Evolutionary conservation across 495 filamentous ascomycete genomes (phyloP).

Genomic region (Umbilicaria muhlenbergii): DNA sequence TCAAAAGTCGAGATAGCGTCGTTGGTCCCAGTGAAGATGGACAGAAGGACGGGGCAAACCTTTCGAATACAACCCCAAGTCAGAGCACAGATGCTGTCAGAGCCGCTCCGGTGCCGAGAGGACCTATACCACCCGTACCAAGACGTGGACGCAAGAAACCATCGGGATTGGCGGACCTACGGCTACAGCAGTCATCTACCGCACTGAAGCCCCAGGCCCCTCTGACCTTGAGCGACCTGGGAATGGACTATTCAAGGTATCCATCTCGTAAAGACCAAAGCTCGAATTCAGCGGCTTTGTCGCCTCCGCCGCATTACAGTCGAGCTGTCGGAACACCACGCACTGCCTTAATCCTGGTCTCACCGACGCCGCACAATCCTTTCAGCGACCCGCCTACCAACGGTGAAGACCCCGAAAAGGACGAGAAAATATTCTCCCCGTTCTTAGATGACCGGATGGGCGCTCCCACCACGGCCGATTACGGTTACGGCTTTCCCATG

Average conservation of each 20-base stretch:
- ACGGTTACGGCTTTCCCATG: slow-evolving; percentile 21
- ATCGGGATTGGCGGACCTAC: slow-evolving; percentile 5
- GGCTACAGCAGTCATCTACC: background rate
- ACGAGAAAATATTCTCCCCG: slow-evolving; percentile 15
- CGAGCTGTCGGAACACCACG: slow-evolving; percentile 1
- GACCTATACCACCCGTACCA: background rate
- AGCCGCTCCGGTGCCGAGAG: background rate
- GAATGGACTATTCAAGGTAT: slow-evolving; percentile 31
- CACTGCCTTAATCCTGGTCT: background rate
- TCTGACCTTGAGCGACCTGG: slow-evolving; percentile 21
- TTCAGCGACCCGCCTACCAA: slow-evolving; percentile 10
- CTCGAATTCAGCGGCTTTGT: background rate
- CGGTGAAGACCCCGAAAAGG: slow-evolving; percentile 8
- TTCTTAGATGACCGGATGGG: slow-evolving; percentile 27
- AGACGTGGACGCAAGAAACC: slow-evolving; percentile 3
- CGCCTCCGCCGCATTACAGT: slow-evolving; percentile 18
- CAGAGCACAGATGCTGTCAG: background rate
- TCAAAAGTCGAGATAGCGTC: slow-evolving; percentile 1
- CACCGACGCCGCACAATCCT: slow-evolving; percentile 5
- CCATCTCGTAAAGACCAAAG: slow-evolving; percentile 5
- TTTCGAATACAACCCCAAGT: background rate
- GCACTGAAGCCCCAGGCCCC: slow-evolving; percentile 2
- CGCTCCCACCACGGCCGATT: slow-evolving; percentile 16
- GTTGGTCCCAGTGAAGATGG: background rate
- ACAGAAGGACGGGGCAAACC: background rate